Base-by-base conservation (phyloP, 164 flowering plant genomes). In the Buxus sempervirens region DNA sequence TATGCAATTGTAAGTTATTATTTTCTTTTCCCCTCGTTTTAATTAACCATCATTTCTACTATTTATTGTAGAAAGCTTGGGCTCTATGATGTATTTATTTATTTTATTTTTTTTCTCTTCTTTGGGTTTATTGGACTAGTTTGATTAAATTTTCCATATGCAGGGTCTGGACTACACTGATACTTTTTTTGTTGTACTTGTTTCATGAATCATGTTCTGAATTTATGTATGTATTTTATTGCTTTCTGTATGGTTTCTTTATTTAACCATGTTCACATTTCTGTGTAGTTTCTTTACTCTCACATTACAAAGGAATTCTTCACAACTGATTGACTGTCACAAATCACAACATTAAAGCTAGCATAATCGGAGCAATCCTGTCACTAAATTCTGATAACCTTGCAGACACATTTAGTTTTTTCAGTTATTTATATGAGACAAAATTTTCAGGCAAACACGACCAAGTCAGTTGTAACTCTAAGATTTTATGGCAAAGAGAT, bases 1-100 rank as follows among this genome's bases (percentile, higher is more conserved):
- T 80, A 92, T 73, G 94, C 88, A 68, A 84, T 88, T 79, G 98
- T 94, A 73, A 83, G 98, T 84, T 18, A 51, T 54, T 60, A 18
- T 58, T 22, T 58, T 0, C 15, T 66, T 8, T 13, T 6, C 2
- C 53, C 23, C 54, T 20, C 42, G 6, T 7, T 49, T n/a, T n/a
- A n/a, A n/a, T 9, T 26, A n/a, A n/a, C n/a, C n/a, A 54, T 19
- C 51, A 22, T 57, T 1, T 19, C 62, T 6, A 19, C 23, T 15
- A 9, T 4, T 53, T 25, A 13, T 64, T 23, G 32, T 38, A 20
- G 38, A 32, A 32, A 32, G 38, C 38, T 32, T 32, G 38, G 38
- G 38, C 38, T 32, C 38, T 32, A 32, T 32, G 38, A 3, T 32
- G 5, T 32, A 32, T n/a, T n/a, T n/a, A n/a, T n/a, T n/a, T n/a